These are phyloP conservation scores for Melastoma malabathricum DNA, from an alignment of 345 rosid species.

Conservation along the genomic window DNA sequence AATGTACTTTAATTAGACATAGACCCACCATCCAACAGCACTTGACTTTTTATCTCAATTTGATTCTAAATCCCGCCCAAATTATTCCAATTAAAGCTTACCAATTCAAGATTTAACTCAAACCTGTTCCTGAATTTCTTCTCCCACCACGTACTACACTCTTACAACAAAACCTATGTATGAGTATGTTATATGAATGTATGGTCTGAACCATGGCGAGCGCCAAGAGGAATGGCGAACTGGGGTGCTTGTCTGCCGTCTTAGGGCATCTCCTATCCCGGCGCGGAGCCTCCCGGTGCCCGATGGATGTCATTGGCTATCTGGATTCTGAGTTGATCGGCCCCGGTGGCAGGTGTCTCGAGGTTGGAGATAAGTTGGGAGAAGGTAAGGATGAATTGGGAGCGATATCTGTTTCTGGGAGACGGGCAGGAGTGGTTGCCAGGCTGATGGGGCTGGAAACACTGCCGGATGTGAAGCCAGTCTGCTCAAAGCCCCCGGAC, in stretches of 20 bases:
- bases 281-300: slow-evolving; percentile 56
- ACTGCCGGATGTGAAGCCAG: slow-evolving; percentile 17
- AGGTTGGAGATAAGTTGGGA: slow-evolving; percentile 4
- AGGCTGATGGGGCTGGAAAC: slow-evolving; percentile 81
- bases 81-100: too few species aligned
- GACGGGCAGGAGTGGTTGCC: slow-evolving; percentile 55
- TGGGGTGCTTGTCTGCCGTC: slow-evolving; percentile 56
- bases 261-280: slow-evolving; percentile 50
- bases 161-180: too few species aligned
- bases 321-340: neutral
- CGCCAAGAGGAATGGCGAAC: slow-evolving; percentile 1
- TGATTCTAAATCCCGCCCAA: too few species aligned
- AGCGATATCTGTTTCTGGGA: slow-evolving; percentile 8
- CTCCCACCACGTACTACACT: too few species aligned
- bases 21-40: too few species aligned
- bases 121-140: too few species aligned
- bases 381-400: slow-evolving; percentile 11
- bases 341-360: neutral
- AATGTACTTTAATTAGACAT: too few species aligned
- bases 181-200: too few species aligned
- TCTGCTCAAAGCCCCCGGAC: slow-evolving; percentile 22
- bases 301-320: slow-evolving; percentile 20
- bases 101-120: too few species aligned
- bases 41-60: too few species aligned
- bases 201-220: too few species aligned